These are phyloP conservation scores for Citrus australasica DNA, from an alignment of 345 rosid species.

Conservation along the genomic window DNA sequence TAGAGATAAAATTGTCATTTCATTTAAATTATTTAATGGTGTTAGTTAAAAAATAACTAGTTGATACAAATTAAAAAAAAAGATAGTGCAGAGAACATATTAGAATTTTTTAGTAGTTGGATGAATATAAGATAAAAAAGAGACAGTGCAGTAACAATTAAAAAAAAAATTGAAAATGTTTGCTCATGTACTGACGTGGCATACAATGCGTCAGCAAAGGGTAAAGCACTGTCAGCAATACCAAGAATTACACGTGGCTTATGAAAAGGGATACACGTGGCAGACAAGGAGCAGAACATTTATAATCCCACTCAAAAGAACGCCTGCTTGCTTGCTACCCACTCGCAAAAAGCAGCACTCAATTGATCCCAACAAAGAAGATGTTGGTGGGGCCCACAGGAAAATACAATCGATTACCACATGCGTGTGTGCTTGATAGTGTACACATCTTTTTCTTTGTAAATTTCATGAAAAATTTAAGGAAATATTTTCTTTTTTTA, in stretches of 20 bases:
- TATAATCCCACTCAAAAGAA: neutral
- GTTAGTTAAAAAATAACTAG: fast-evolving
- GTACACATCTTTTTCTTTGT: no score
- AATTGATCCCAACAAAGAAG: neutral
- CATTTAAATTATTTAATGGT: no score
- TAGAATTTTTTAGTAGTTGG: fast-evolving
- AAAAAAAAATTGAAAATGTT: no score
- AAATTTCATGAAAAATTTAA: neutral
- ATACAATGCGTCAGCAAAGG: constrained; percentile 16
- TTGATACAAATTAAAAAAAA: no score
- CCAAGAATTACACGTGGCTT: neutral
- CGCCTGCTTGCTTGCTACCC: constrained; percentile 6
- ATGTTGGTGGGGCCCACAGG: neutral
- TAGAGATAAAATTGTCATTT: no score
- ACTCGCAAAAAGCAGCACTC: constrained; percentile 9
- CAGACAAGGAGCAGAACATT: neutral
- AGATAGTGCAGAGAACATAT: fast-evolving
- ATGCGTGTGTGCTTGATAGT: neutral
- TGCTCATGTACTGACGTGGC: neutral
- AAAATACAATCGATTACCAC: neutral
- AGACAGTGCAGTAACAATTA: fast-evolving
- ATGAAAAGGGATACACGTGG: neutral
- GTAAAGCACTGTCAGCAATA: constrained; percentile 23
- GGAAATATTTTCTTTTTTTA: no score
- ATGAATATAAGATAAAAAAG: no score